Base-by-base conservation (phyloP, 116 monocot species). In the Phalaenopsis hybrid region DNA sequence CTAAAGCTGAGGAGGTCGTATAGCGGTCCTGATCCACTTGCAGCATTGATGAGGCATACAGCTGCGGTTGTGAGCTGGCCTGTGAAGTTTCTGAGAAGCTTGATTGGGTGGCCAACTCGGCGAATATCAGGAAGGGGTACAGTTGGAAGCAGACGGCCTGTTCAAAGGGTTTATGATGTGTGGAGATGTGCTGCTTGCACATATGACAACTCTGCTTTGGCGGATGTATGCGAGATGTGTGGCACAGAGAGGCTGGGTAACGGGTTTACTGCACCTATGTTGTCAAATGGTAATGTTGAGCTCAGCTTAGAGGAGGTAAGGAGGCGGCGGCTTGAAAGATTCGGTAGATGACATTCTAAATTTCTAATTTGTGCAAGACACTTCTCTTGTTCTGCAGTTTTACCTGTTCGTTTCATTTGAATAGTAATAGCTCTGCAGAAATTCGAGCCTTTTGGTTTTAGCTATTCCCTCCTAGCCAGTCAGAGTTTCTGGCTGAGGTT, bases 151-250 rank as follows among this genome's bases (percentile, higher is more conserved):
- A 63, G 70, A 37, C 21, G n/a, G 18, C 16, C 52, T 1, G 67
- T 10, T 9, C 81, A 87, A 70, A 81, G 75, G 16, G 9, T 46
- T 13, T 84, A 81, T 81, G 83, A 75, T 49, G 45, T 83, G 25
- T 99, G 99, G 99, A 92, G 92, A 69, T 99, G 99, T 79, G 43
- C 85, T 1, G 8, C 81, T 1, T 99, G 99, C 77, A 92, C 95
- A 1, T 93, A 86, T 79, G 92, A 93, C 73, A 99, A 99, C 76
- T 86, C 90, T 13, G 83, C 20, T 44, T 81, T 70, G 88, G 34
- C 76, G 4, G 89, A 95, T 85, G 86, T 87, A 13, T 99, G 99
- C 67, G 92, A 93, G 79, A 95, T 95, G 92, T 99, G 99, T 85
- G 88, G 88, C 76, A 88, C 92, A 6, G 86, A 87, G 25, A 85